Conservation (phyloP, 176 grass and related monocot species). For the Carex myosuroides region DNA sequence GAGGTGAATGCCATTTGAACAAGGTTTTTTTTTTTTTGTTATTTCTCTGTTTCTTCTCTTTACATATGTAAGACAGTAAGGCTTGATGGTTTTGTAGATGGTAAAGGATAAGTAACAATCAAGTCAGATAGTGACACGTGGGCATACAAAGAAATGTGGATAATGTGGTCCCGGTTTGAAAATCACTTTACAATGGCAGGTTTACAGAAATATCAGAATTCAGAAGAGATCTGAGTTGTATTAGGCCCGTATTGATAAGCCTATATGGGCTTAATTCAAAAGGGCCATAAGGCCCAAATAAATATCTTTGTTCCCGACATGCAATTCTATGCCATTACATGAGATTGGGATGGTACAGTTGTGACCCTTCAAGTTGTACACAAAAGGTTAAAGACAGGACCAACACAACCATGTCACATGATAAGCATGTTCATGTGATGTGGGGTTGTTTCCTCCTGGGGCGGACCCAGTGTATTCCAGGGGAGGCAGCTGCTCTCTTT, state of each 20-base stretch:
- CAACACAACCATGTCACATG: conserved; percentile 2
- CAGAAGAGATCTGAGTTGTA: background rate
- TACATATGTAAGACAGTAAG: background rate
- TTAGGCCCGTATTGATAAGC: background rate
- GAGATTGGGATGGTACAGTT: background rate
- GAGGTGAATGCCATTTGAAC: conserved; percentile 20
- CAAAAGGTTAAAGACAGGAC: background rate
- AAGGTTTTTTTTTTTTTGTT: background rate
- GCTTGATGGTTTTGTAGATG: background rate
- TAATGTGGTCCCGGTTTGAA: conserved; percentile 1
- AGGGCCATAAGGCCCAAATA: background rate
- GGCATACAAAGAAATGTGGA: background rate
- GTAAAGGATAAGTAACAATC: conserved; percentile 6
- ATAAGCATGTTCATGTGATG: conserved; percentile 11
- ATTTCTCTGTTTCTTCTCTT: background rate
- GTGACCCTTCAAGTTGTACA: background rate
- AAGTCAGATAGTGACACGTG: background rate
- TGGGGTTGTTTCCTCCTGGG: conserved; percentile 1
- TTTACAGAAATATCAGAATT: background rate
- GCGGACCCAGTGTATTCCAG: too few species aligned
- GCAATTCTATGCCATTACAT: background rate
- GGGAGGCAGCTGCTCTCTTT: too few species aligned
- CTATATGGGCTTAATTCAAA: background rate
- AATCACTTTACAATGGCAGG: too few species aligned
- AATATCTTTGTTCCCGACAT: background rate